Evolutionary conservation across 257 asterid species (phyloP), one percentile per base, ranked within the genome.

Genomic region (Capsicum pubescens): DNA sequence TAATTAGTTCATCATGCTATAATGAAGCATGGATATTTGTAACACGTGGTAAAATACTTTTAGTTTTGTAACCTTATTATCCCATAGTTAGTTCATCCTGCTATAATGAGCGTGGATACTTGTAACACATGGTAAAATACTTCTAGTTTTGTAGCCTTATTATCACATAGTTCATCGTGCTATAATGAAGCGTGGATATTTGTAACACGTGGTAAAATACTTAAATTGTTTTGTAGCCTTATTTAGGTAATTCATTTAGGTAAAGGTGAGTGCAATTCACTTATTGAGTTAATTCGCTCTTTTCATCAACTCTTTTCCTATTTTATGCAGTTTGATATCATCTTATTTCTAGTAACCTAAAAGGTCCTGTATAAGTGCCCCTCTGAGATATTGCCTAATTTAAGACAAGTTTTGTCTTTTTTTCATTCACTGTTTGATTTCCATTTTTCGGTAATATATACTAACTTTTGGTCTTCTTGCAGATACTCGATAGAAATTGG

Each of bases 401-500:
- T 26, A 54, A 32, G 13, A 14, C 48, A 12, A 77, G 15, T 8
- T 9, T 46, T 82, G 7, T 54, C 84, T 87, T 67, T 70, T 74
- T 26, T 50, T 84, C 55, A 46, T 15, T 50, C 81, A 13, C 61
- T 54, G 64, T 77, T 77, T 15, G 36, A 87, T 80, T 87, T 55
- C 72, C 54, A 57, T 84, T 76, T 81, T 32, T 64, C 14, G 83
- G 80, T 42, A 54, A 84, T 64, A 72, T 82, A 66, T 84, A 74
- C 86, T 85, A 71, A 83, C 72, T 64, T 46, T 35, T 78, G 59
- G 85, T 82, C 77, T 79, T 89, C 78, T 87, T 90, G 88, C 97
- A 95, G 98, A 93, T 95, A 80, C 97, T 95, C 81, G 99, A 95
- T 87, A 92, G 95, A 88, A 93, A 94, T 82, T 93, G 97, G 98